A percentile compares a stretch with the other conserved stretches of the same genome.
Conservation (phyloP, 805 yeast genomes). For the Komagataella pastoris region DNA sequence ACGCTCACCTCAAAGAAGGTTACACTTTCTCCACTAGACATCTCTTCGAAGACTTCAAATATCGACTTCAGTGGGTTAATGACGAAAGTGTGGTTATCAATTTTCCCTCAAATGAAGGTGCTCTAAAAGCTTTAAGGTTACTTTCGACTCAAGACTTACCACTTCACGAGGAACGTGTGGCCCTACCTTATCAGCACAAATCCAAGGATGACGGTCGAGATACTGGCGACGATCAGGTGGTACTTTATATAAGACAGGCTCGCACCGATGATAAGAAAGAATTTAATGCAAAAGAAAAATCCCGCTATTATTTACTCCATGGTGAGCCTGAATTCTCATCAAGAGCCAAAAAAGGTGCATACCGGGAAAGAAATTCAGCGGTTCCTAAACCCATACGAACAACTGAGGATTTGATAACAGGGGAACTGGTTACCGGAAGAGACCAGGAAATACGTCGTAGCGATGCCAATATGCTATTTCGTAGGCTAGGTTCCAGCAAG, state of each 20-base stretch:
- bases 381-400: background rate
- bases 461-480: background rate
- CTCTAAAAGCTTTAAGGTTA: conserved; percentile 9
- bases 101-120: conserved; percentile 23
- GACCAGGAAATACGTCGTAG: background rate
- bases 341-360: background rate
- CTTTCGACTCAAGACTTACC: background rate
- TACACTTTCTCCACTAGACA: conserved; percentile 15
- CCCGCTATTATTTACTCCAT: conserved; percentile 52
- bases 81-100: conserved; percentile 45
- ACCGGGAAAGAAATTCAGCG: background rate
- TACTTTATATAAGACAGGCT: conserved; percentile 34
- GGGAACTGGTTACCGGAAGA: background rate
- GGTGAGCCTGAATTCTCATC: conserved; percentile 46
- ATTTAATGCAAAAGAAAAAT: conserved; percentile 39
- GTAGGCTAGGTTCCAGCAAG: background rate
- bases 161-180: conserved; percentile 11
- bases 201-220: conserved; percentile 20
- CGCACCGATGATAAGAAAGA: conserved; percentile 41
- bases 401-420: conserved; percentile 18
- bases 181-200: conserved; percentile 12
- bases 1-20: conserved; percentile 24
- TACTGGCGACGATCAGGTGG: conserved; percentile 18
- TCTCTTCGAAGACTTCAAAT: conserved; percentile 15
- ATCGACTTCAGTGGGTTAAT: conserved; percentile 51